These are phyloP conservation scores for Phytophthora parvispora DNA, from an alignment of 352 stramenopile species.

Conservation along the genomic window DNA sequence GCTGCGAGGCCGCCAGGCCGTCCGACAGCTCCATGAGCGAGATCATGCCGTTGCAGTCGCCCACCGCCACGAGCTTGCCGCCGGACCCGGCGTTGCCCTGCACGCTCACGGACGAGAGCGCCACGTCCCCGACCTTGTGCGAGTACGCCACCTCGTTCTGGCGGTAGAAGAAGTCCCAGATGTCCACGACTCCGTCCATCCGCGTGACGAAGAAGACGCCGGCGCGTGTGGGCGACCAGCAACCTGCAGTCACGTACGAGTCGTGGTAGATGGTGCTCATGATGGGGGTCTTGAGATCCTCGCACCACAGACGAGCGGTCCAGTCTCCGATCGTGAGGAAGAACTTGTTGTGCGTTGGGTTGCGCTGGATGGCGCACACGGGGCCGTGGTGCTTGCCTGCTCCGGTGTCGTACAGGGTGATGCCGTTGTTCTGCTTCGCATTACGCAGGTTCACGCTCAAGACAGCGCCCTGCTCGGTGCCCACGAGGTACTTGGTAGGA, in stretches of 20 bases:
- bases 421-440: slow-evolving; percentile 98
- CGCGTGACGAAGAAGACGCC: slow-evolving; percentile 98
- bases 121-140: slow-evolving; percentile 96
- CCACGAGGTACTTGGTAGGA: slow-evolving; percentile 98
- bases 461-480: slow-evolving; percentile 98
- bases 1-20: slow-evolving; percentile 90
- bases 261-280: slow-evolving; percentile 98
- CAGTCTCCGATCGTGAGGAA: slow-evolving; percentile 99
- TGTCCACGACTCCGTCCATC: slow-evolving; percentile 97
- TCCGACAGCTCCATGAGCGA: slow-evolving; percentile 97
- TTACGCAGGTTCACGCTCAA: slow-evolving; percentile 97
- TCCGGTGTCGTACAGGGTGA: slow-evolving; percentile 96
- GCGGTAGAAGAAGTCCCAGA: slow-evolving; percentile 98
- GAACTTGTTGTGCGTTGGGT: slow-evolving; percentile 98
- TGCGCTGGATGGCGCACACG: slow-evolving; percentile 97
- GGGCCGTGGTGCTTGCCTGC: slow-evolving; percentile 96
- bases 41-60: slow-evolving; percentile 97
- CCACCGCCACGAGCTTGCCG: slow-evolving; percentile 96
- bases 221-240: slow-evolving; percentile 96
- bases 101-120: slow-evolving; percentile 94
- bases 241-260: slow-evolving; percentile 97
- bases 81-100: slow-evolving; percentile 91
- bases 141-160: slow-evolving; percentile 98
- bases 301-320: slow-evolving; percentile 97
- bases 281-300: slow-evolving; percentile 98